Evolutionary conservation across 177 flowering plant genomes (phyloP).

Genomic region (Vitis hybrid): DNA sequence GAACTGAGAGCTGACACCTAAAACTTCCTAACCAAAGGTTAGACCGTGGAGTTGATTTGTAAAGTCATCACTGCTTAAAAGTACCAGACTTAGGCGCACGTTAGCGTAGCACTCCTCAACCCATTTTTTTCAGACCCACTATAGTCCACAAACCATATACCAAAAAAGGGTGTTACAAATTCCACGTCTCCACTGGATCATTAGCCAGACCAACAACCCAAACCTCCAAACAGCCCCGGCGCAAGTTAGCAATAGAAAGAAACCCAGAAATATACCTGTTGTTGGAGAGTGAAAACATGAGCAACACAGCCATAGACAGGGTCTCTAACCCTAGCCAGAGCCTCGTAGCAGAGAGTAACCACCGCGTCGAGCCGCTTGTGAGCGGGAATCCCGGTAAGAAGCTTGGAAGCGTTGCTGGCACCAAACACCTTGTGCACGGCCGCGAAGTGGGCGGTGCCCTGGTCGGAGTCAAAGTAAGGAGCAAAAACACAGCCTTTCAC

Average conservation of each 20-base stretch:
- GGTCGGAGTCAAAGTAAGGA: constrained; percentile 65
- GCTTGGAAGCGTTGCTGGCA: constrained; percentile 73
- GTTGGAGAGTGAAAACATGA: constrained; percentile 68
- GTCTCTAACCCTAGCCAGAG: constrained; percentile 60
- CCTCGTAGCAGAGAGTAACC: constrained; percentile 64
- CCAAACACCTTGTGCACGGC: constrained; percentile 80
- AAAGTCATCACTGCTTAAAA: too few species aligned
- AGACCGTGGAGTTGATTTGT: too few species aligned
- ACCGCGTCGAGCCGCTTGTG: constrained; percentile 62
- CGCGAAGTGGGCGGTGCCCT: constrained; percentile 67
- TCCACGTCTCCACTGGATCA: too few species aligned
- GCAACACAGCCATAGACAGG: constrained; percentile 66
- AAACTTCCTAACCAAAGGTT: too few species aligned
- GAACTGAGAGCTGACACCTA: too few species aligned
- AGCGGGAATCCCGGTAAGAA: constrained; percentile 45
- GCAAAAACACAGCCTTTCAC: constrained; percentile 64
- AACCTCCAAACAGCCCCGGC: not conserved
- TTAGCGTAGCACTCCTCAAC: too few species aligned
- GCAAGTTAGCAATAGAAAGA: not conserved
- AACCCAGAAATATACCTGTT: constrained; percentile 40
- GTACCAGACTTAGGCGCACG: too few species aligned
- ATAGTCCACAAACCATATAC: too few species aligned
- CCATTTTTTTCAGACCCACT: not conserved
- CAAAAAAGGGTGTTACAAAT: too few species aligned
- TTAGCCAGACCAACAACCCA: not conserved